Conservation (phyloP, 2,329 filamentous ascomycete genomes). For the Ophiostoma pallidulum region DNA sequence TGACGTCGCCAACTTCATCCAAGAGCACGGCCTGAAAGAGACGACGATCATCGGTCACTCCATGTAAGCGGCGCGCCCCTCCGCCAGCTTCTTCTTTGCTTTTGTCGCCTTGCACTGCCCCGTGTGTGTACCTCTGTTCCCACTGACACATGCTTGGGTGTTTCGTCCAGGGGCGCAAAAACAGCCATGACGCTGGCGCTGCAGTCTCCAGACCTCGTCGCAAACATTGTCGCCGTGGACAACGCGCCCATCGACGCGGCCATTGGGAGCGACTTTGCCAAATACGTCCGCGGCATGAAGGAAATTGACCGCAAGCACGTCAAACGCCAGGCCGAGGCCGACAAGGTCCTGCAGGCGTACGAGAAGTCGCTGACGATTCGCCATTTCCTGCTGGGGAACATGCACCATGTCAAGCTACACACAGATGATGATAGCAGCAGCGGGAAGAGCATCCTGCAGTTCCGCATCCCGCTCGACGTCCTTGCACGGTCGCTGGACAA, state of each 20-base stretch:
- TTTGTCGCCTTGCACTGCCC: background rate
- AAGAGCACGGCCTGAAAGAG: conserved; percentile 57
- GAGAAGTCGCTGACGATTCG: conserved; percentile 69
- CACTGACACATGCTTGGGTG: background rate
- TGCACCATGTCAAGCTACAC: conserved; percentile 50
- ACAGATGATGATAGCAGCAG: no score
- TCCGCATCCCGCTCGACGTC: conserved; percentile 68
- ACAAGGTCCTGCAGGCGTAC: conserved; percentile 65
- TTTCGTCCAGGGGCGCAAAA: conserved; percentile 65
- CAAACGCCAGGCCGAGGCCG: conserved; percentile 65
- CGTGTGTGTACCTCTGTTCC: background rate
- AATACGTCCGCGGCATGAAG: conserved; percentile 78
- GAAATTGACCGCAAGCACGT: conserved; percentile 62
- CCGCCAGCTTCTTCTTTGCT: background rate
- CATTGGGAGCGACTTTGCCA: conserved; percentile 63
- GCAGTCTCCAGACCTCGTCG: conserved; percentile 54
- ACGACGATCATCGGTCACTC: conserved; percentile 84
- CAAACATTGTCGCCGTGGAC: conserved; percentile 73
- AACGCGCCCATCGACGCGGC: conserved; percentile 81
- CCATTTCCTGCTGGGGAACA: conserved; percentile 85
- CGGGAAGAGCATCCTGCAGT: conserved; percentile 44
- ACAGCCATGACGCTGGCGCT: conserved; percentile 82
- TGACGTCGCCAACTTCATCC: conserved; percentile 73
- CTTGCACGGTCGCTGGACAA: conserved; percentile 59
- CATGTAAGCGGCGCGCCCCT: conserved; percentile 49